These are phyloP conservation scores for Blastocladiella britannica DNA, from an alignment of 192 early-diverging fungal species.

Conservation along the genomic window DNA sequence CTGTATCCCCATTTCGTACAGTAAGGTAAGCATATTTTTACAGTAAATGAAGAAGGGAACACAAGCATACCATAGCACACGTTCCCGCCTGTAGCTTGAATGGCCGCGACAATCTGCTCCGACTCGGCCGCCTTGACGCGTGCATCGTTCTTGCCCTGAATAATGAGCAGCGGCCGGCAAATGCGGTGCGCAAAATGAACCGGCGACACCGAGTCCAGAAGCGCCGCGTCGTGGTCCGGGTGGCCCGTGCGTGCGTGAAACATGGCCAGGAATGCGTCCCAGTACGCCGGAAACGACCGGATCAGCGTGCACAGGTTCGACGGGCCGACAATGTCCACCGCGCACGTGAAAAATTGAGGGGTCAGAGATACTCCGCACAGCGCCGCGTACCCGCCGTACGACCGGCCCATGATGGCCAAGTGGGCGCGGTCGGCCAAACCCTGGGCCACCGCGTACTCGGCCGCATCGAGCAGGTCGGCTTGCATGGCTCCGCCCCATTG, in stretches of 20 bases:
- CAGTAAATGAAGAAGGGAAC: too few relatives aligned
- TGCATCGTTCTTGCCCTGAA: constrained; percentile 17
- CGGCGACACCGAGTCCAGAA: constrained; percentile 9
- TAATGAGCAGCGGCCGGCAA: constrained; percentile 13
- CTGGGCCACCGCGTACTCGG: constrained; percentile 14
- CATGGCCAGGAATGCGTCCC: constrained; percentile 7
- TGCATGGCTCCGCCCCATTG: constrained; percentile 17
- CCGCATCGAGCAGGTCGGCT: constrained; percentile 12
- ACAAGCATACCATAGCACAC: constrained; percentile 16
- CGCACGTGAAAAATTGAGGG: constrained; percentile 17
- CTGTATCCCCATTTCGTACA: too few relatives aligned
- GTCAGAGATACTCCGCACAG: constrained; percentile 17
- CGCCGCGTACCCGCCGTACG: constrained; percentile 15
- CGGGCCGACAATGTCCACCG: constrained; percentile 18
- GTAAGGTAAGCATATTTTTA: too few relatives aligned
- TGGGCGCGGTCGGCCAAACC: constrained; percentile 13
- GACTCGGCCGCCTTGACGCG: constrained; percentile 18
- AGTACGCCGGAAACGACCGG: constrained; percentile 11
- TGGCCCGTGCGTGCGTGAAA: constrained; percentile 10
- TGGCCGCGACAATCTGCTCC: constrained; percentile 16
- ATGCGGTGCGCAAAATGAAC: constrained; percentile 13
- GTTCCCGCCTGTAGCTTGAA: constrained; percentile 8
- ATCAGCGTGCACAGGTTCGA: constrained; percentile 14
- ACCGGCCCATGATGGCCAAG: constrained; percentile 15
- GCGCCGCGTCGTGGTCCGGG: constrained; percentile 12